phyloP scores from a whole-genome alignment of 1,139 yeast species.

The Candida sp. region DNA sequence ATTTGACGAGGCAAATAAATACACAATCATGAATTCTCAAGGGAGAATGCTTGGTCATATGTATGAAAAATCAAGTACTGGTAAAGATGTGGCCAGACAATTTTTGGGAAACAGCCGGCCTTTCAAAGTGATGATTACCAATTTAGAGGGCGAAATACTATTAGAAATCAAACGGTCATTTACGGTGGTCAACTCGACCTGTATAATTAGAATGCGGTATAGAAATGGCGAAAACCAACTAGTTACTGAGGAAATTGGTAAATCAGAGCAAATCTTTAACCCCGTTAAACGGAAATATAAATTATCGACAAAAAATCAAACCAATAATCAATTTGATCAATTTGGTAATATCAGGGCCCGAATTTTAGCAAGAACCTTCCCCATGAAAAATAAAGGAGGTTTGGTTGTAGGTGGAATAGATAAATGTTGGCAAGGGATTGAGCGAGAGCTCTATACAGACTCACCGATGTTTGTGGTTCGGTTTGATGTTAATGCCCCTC shows the following conservation, averaged over 20 bases:
- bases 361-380: background rate
- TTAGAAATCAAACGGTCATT: conserved; percentile 1
- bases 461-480: conserved; percentile 2
- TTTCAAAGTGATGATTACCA: background rate
- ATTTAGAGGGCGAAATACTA: background rate
- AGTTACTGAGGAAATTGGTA: background rate
- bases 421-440: conserved; percentile 1
- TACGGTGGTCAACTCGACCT: background rate
- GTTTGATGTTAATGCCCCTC: background rate
- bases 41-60: background rate
- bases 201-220: background rate
- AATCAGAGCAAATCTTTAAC: conserved; percentile 1
- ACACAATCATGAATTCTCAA: background rate
- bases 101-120: background rate
- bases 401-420: conserved; percentile 1
- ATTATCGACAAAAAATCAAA: background rate
- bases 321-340: background rate
- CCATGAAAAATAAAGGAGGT: background rate
- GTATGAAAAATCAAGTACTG: conserved; percentile 1
- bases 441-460: background rate
- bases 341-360: conserved; percentile 1
- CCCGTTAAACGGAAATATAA: conserved; percentile 1
- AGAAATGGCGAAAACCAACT: background rate
- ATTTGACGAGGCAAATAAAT: background rate
- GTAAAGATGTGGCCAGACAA: background rate